Conservation (phyloP, 371 early-diverging fungal genomes). For the Lichtheimia hyalospora region DNA sequence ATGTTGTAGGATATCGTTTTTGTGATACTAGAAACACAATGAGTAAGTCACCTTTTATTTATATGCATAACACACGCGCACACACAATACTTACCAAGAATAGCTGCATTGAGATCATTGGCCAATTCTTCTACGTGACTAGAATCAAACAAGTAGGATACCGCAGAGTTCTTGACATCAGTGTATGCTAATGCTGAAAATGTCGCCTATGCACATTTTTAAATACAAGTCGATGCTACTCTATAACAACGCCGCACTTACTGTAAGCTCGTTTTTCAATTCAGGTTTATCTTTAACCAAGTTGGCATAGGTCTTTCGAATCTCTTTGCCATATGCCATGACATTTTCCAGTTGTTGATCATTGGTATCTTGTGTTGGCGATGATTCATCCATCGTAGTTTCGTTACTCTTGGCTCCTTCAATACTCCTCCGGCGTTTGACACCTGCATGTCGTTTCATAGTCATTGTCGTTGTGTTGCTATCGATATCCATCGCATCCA, state of each 20-base stretch:
- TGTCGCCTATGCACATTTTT: slow-evolving; percentile 19
- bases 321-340: slow-evolving; percentile 58
- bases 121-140: slow-evolving; percentile 63
- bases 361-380: background rate
- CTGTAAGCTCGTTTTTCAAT: slow-evolving; percentile 9
- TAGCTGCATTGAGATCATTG: slow-evolving; percentile 65
- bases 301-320: slow-evolving; percentile 63
- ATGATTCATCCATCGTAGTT: background rate
- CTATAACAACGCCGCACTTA: slow-evolving; percentile 22
- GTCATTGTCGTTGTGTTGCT: slow-evolving; percentile 18
- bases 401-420: slow-evolving; percentile 3
- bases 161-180: slow-evolving; percentile 51
- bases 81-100: slow-evolving; percentile 54
- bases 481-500: slow-evolving; percentile 10
- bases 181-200: slow-evolving; percentile 79
- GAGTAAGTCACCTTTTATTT: background rate
- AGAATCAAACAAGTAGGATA: slow-evolving; percentile 52
- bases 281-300: slow-evolving; percentile 6
- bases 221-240: background rate
- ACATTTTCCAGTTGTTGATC: background rate
- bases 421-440: slow-evolving; percentile 29
- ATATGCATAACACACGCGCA: background rate
- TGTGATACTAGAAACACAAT: background rate
- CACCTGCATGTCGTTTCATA: slow-evolving; percentile 18
- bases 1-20: slow-evolving; percentile 12